Conservation (phyloP, 2,329 filamentous ascomycete species). For the Elsinoe ampelina region DNA sequence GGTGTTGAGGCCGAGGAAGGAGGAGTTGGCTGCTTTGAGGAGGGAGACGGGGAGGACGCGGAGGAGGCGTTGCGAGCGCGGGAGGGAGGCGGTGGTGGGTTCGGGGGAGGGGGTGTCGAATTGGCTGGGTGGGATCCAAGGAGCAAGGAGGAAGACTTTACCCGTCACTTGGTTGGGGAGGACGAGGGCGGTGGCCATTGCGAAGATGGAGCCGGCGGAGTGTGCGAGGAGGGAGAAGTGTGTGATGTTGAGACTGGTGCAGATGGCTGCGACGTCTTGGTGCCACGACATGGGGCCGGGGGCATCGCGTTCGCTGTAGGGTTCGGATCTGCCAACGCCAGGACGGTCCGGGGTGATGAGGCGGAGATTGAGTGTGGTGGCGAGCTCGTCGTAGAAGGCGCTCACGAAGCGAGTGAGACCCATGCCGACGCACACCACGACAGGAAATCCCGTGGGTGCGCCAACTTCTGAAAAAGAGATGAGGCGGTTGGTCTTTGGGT, state of each 20-base stretch:
- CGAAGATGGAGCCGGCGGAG: constrained; percentile 96
- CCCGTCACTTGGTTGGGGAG: constrained; percentile 95
- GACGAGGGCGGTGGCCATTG: constrained; percentile 83
- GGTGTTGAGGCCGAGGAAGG: constrained; percentile 61
- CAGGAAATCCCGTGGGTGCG: constrained; percentile 79
- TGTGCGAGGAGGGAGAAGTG: constrained; percentile 96
- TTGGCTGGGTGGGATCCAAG: constrained; percentile 95
- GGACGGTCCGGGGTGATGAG: constrained; percentile 91
- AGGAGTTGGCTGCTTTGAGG: constrained; percentile 87
- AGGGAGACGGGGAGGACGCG: constrained; percentile 83
- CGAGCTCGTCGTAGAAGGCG: constrained; percentile 94
- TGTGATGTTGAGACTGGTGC: constrained; percentile 80
- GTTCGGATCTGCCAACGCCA: constrained; percentile 83
- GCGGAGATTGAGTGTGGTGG: constrained; percentile 74
- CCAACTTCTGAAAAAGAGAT: constrained; percentile 98
- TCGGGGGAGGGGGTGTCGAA: constrained; percentile 61
- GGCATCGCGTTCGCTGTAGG: constrained; percentile 69
- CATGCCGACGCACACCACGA: constrained; percentile 97
- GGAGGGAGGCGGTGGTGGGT: constrained; percentile 57
- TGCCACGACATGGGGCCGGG: constrained; percentile 84
- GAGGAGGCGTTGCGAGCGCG: constrained; percentile 83
- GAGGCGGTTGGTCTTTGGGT: constrained; percentile 74
- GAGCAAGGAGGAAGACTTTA: constrained; percentile 84
- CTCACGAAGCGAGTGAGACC: constrained; percentile 91
- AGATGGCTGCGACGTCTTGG: constrained; percentile 87